phyloP scores from a whole-genome alignment of 176 grass and related monocot genomes.

The Chrysopogon serrulatus region DNA sequence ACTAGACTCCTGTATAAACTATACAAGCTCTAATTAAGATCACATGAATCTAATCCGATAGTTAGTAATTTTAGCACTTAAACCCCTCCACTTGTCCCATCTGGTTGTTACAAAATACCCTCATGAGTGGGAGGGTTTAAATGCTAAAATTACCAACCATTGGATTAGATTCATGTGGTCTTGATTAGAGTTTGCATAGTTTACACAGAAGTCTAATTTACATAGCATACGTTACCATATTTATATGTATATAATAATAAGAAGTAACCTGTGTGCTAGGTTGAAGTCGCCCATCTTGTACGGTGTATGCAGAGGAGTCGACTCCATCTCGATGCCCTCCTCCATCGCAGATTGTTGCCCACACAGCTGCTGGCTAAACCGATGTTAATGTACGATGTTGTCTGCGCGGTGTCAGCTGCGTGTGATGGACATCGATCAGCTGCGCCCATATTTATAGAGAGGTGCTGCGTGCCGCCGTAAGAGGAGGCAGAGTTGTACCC shows the following conservation, averaged over 20 bases:
- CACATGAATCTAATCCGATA: no score
- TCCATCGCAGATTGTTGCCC: not conserved
- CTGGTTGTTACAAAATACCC: no score
- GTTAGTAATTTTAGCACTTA: no score
- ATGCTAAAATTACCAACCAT: no score
- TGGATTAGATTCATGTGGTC: no score
- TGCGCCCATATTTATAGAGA: not conserved
- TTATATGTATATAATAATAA: not conserved
- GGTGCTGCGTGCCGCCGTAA: not conserved
- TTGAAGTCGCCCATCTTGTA: not conserved
- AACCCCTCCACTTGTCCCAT: no score
- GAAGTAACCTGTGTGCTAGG: not conserved
- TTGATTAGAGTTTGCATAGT: no score
- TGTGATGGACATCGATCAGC: not conserved
- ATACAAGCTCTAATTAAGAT: no score
- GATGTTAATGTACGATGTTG: not conserved
- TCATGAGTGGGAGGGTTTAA: no score
- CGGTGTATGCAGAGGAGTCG: not conserved
- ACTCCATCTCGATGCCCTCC: not conserved
- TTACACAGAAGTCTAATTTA: no score
- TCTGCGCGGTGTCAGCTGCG: not conserved
- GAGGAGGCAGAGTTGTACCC: not conserved
- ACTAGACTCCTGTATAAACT: no score
- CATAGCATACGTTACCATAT: no score
- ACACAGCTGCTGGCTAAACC: not conserved